A percentile compares a stretch with the other conserved stretches of the same genome.
These are phyloP conservation scores for Blastobotrys ciferrii DNA, from an alignment of 1,139 yeast genomes.

Conservation along the genomic window DNA sequence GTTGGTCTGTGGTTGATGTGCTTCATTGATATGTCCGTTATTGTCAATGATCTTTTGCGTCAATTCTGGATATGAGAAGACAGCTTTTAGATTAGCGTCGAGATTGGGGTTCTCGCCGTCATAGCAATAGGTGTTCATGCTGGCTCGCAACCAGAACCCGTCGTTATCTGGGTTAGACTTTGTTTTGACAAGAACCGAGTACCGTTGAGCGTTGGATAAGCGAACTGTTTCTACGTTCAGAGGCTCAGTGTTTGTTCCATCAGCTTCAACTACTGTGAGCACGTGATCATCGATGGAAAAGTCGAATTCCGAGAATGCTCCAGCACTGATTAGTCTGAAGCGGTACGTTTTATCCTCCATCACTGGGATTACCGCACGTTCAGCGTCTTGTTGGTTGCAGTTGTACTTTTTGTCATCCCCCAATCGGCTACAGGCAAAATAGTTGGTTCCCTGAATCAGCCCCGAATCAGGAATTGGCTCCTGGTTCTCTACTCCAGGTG, in stretches of 20 bases:
- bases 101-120: constrained; percentile 37
- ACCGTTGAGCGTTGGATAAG: constrained; percentile 75
- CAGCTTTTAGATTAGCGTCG: constrained; percentile 39
- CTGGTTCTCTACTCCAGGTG: constrained; percentile 80
- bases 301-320: constrained; percentile 33
- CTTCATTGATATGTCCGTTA: constrained; percentile 18
- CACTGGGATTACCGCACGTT: constrained; percentile 15
- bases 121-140: constrained; percentile 41
- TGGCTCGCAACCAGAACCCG: constrained; percentile 39
- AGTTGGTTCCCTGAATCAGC: constrained; percentile 40
- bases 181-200: constrained; percentile 51
- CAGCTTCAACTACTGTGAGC: constrained; percentile 63
- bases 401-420: neutral
- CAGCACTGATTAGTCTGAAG: constrained; percentile 34
- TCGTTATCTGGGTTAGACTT: neutral
- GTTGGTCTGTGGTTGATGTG: constrained; percentile 25
- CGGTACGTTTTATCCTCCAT: constrained; percentile 24
- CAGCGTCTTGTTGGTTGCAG: constrained; percentile 39
- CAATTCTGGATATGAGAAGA: constrained; percentile 35
- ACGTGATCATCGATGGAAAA: constrained; percentile 46
- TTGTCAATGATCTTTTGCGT: constrained; percentile 18
- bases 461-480: constrained; percentile 76
- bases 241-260: constrained; percentile 64
- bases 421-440: constrained; percentile 25
- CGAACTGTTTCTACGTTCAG: constrained; percentile 55